Conservation (phyloP, 345 rosid species). For the Erucastrum elatum region DNA sequence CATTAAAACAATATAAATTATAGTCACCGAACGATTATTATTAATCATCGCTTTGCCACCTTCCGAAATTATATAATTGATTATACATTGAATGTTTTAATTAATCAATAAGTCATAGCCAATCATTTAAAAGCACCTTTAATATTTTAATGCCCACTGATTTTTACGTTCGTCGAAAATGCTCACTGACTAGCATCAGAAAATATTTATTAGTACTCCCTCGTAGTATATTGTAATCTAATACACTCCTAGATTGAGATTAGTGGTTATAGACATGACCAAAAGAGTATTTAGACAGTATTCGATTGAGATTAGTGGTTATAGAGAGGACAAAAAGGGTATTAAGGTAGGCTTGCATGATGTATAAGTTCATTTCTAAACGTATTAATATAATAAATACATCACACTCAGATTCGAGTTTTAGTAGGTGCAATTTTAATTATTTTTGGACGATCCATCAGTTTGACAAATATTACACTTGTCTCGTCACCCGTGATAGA, state of each 20-base stretch:
- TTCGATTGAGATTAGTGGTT: background rate
- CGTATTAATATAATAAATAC: background rate
- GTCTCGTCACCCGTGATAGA: background rate
- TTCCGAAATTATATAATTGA: background rate
- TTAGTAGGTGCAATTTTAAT: background rate
- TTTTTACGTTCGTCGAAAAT: background rate
- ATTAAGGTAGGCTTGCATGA: background rate
- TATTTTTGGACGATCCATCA: background rate
- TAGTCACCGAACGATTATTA: constrained; percentile 14
- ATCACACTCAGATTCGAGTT: background rate
- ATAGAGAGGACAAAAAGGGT: background rate
- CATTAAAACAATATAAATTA: background rate
- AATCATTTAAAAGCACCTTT: background rate
- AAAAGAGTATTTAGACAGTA: background rate
- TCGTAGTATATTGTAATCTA: background rate
- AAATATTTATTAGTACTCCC: background rate
- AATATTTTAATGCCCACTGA: background rate
- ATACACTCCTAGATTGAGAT: constrained; percentile 18
- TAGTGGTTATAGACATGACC: background rate
- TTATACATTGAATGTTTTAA: background rate
- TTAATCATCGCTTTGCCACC: constrained; percentile 27
- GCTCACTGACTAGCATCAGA: constrained; percentile 25
- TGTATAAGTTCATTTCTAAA: background rate
- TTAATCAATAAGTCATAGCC: constrained; percentile 18
- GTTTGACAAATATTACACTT: constrained; percentile 1